Conservation (phyloP, 2,329 filamentous ascomycete species). For the Exophiala bonariae region DNA sequence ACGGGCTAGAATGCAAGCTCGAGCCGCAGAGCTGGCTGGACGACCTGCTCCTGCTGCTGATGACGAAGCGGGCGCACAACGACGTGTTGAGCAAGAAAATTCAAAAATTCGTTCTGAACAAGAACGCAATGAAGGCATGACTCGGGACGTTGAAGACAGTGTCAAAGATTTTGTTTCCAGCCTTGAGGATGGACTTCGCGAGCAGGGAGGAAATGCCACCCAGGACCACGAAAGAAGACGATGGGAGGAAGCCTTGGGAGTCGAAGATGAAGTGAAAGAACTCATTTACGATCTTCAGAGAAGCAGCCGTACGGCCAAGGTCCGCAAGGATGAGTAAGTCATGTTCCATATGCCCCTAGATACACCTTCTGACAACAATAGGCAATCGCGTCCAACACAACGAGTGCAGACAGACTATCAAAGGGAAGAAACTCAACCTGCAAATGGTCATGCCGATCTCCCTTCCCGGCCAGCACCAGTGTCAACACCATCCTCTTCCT, state of each 20-base stretch:
- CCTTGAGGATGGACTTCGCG: slow-evolving; percentile 84
- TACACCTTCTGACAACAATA: slow-evolving; percentile 9
- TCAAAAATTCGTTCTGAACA: slow-evolving; percentile 78
- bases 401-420: slow-evolving; percentile 54
- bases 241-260: slow-evolving; percentile 94
- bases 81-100: slow-evolving; percentile 85
- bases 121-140: slow-evolving; percentile 95
- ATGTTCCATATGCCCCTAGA: background rate
- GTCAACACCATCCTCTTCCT: slow-evolving; percentile 61
- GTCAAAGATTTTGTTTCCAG: slow-evolving; percentile 83
- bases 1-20: slow-evolving; percentile 98
- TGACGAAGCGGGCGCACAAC: slow-evolving; percentile 76
- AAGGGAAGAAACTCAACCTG: slow-evolving; percentile 54
- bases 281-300: slow-evolving; percentile 97
- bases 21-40: slow-evolving; percentile 87
- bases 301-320: slow-evolving; percentile 72
- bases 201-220: slow-evolving; percentile 70
- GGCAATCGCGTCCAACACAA: slow-evolving; percentile 53
- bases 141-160: slow-evolving; percentile 92
- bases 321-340: slow-evolving; percentile 62
- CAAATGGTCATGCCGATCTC: slow-evolving; percentile 35
- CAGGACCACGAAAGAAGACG: slow-evolving; percentile 88
- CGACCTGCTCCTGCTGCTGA: slow-evolving; percentile 70
- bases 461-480: slow-evolving; percentile 42
- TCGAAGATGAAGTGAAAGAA: slow-evolving; percentile 94